A percentile compares a stretch with the other conserved stretches of the same genome.
These are phyloP conservation scores for Allium sativum DNA, from an alignment of 106 monocot genomes.

Conservation along the genomic window DNA sequence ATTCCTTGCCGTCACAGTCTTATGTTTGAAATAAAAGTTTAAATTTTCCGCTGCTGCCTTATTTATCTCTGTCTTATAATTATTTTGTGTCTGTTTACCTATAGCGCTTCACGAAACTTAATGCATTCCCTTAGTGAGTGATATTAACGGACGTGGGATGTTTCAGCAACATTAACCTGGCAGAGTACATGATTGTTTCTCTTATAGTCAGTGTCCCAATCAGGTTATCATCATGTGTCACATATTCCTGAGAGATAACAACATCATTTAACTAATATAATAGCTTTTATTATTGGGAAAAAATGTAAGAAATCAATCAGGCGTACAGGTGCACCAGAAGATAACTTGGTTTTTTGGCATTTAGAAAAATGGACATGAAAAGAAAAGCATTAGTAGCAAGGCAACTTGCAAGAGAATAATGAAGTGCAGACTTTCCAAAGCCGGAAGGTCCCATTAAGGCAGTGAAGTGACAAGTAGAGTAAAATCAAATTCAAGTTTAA, in stretches of 20 bases:
- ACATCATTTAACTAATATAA: too few species aligned
- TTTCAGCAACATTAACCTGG: slow-evolving; percentile 54
- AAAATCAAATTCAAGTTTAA: too few species aligned
- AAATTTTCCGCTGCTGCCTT: too few species aligned
- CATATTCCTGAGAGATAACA: slow-evolving; percentile 46
- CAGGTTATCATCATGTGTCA: slow-evolving; percentile 83
- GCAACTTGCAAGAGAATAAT: slow-evolving; percentile 53
- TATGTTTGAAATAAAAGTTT: too few species aligned
- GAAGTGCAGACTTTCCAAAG: slow-evolving; percentile 70
- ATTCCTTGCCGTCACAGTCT: too few species aligned
- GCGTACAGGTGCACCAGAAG: slow-evolving; percentile 61
- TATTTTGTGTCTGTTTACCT: too few species aligned
- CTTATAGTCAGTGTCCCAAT: slow-evolving; percentile 76
- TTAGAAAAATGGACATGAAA: slow-evolving; percentile 46
- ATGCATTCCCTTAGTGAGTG: too few species aligned
- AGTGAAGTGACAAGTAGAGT: slow-evolving; percentile 46
- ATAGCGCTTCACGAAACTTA: too few species aligned
- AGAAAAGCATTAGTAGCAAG: slow-evolving; percentile 70
- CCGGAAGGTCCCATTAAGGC: slow-evolving; percentile 78
- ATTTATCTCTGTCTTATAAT: too few species aligned
- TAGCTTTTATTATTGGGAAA: not conserved
- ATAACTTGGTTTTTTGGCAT: slow-evolving; percentile 62
- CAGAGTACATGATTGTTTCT: slow-evolving; percentile 77
- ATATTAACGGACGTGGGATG: too few species aligned
- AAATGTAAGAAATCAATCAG: not conserved